phyloP scores from a whole-genome alignment of 1,139 yeast genomes.

The Pichia sp. region DNA sequence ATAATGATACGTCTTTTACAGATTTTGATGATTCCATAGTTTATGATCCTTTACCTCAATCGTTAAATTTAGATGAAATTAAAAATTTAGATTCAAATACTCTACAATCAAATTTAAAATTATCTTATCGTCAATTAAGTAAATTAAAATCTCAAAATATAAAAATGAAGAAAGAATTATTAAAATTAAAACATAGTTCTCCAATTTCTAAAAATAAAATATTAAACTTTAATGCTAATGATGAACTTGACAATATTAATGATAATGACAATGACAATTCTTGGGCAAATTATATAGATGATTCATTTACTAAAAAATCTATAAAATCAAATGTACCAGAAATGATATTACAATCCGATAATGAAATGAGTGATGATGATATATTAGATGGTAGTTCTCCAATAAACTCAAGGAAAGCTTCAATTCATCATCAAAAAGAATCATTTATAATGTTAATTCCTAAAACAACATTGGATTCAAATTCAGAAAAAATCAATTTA shows the following conservation, averaged over 20 bases:
- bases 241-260: constrained; percentile 26
- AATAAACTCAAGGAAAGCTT: constrained; percentile 5
- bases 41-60: constrained; percentile 26
- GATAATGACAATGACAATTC: too few species aligned
- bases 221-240: neutral
- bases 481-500: neutral
- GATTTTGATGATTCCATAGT: constrained; percentile 26
- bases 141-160: constrained; percentile 39
- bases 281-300: constrained; percentile 34
- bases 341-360: constrained; percentile 20
- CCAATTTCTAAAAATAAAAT: constrained; percentile 1
- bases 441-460: constrained; percentile 11
- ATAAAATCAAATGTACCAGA: constrained; percentile 7
- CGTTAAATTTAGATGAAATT: constrained; percentile 35
- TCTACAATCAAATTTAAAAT: constrained; percentile 58
- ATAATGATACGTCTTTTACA: constrained; percentile 9
- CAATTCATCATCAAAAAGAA: constrained; percentile 9
- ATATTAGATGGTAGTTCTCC: constrained; percentile 17
- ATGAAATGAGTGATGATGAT: constrained; percentile 37
- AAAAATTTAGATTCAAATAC: constrained; percentile 62
- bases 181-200: constrained; percentile 5
- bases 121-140: constrained; percentile 56
- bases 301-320: constrained; percentile 15
- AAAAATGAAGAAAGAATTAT: constrained; percentile 9
- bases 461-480: constrained; percentile 6